phyloP scores from a whole-genome alignment of 345 rosid species.

The Gossypium herbaceum region DNA sequence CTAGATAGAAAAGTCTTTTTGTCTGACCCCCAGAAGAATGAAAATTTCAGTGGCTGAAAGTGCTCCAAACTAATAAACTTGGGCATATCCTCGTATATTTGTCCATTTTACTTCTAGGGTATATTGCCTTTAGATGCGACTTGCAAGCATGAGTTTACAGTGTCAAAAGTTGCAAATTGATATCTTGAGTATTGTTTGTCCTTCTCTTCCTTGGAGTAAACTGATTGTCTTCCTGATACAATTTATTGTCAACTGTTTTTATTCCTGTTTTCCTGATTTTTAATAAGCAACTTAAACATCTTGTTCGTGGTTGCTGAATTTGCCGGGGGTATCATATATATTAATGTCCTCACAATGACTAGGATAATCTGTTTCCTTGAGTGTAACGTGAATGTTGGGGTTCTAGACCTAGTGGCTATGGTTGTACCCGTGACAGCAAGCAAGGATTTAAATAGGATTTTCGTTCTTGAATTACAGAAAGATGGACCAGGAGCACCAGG shows the following conservation, averaged over 20 bases:
- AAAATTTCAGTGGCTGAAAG: slow-evolving; percentile 1
- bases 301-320: neutral
- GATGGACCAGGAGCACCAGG: slow-evolving; percentile 95
- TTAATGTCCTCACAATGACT: slow-evolving; percentile 9
- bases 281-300: neutral
- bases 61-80: slow-evolving; percentile 1
- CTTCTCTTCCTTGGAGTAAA: neutral
- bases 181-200: neutral
- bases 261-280: neutral
- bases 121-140: neutral
- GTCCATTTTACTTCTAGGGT: neutral
- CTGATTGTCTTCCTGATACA: neutral
- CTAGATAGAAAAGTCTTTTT: neutral
- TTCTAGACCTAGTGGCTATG: neutral
- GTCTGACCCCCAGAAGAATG: neutral
- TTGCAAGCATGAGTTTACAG: neutral
- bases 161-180: neutral
- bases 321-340: neutral
- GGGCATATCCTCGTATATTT: neutral
- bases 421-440: neutral
- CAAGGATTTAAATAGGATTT: slow-evolving; percentile 17
- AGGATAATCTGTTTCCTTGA: neutral
- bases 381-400: neutral
- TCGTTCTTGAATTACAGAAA: slow-evolving; percentile 49
- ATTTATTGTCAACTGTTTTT: neutral